These are phyloP conservation scores for Nymphaea thermarum DNA, from an alignment of 164 flowering plant genomes.

Conservation along the genomic window DNA sequence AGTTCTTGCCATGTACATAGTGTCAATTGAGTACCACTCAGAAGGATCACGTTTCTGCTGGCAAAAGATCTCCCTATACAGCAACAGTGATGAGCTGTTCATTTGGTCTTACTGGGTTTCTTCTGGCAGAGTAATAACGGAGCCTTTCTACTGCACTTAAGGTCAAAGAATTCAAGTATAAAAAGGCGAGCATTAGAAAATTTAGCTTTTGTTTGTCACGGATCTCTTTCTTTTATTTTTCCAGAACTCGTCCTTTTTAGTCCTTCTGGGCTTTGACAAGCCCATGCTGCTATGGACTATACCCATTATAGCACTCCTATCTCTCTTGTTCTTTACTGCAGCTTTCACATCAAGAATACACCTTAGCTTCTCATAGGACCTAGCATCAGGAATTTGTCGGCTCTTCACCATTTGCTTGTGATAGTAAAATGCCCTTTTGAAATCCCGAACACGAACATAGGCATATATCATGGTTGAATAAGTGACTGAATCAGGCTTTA, in stretches of 20 bases:
- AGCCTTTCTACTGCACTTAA: too few species aligned
- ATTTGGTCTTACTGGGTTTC: too few species aligned
- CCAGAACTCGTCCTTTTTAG: constrained; percentile 93
- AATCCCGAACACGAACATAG: constrained; percentile 81
- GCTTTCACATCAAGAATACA: constrained; percentile 68
- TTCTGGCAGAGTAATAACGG: too few species aligned
- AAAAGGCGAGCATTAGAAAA: neutral
- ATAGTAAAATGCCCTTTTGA: constrained; percentile 74
- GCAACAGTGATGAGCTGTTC: too few species aligned
- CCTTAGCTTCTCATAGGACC: constrained; percentile 68
- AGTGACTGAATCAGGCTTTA: constrained; percentile 82
- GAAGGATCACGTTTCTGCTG: too few species aligned
- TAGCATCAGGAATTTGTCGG: constrained; percentile 66
- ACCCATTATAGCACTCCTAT: constrained; percentile 71
- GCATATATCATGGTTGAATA: constrained; percentile 89
- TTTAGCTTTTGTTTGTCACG: constrained; percentile 1
- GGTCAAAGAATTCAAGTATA: neutral
- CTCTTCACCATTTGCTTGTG: constrained; percentile 82
- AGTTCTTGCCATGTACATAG: too few species aligned
- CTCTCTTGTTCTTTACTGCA: constrained; percentile 53
- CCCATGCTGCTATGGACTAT: constrained; percentile 63
- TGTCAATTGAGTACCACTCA: too few species aligned
- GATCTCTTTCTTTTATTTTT: constrained; percentile 42
- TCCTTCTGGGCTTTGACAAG: constrained; percentile 29
- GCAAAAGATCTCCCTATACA: too few species aligned